phyloP scores from a whole-genome alignment of 163 green algal species.

The Chlamydomonas reinhardtii region DNA sequence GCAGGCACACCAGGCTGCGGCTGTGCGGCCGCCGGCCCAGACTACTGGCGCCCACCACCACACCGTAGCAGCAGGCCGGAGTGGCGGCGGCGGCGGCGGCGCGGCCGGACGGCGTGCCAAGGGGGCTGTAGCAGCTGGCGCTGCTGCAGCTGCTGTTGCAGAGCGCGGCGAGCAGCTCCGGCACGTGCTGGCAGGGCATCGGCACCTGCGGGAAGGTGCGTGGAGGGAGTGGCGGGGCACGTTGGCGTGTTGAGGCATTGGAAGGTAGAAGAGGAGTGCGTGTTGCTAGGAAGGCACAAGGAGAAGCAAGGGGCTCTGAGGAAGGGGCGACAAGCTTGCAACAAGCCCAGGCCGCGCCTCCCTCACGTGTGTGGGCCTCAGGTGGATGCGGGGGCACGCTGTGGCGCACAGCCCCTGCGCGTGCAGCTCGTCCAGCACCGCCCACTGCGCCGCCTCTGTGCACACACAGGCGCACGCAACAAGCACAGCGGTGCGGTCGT shows the following conservation, averaged over 20 bases:
- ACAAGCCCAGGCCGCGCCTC: too few relatives aligned
- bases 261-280: too few relatives aligned
- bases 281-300: too few relatives aligned
- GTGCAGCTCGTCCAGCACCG: constrained; percentile 29
- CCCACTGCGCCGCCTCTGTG: constrained; percentile 11
- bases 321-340: too few relatives aligned
- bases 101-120: not conserved
- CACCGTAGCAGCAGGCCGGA: constrained; percentile 19
- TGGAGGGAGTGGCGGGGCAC: too few relatives aligned
- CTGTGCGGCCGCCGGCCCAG: constrained; percentile 25
- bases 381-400: constrained; percentile 15
- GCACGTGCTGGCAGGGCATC: constrained; percentile 26
- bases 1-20: constrained; percentile 17
- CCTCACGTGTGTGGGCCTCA: constrained; percentile 33
- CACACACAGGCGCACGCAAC: too few relatives aligned
- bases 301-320: too few relatives aligned
- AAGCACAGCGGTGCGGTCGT: too few relatives aligned
- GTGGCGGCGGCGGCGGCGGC: not conserved
- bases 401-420: constrained; percentile 18
- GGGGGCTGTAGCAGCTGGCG: too few relatives aligned
- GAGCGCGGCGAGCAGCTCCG: constrained; percentile 1
- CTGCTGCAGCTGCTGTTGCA: not conserved
- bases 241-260: too few relatives aligned
- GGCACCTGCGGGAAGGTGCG: constrained; percentile 9
- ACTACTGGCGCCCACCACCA: constrained; percentile 5